Conservation (phyloP, 2,329 filamentous ascomycete species). For the Colletotrichum viniferum region DNA sequence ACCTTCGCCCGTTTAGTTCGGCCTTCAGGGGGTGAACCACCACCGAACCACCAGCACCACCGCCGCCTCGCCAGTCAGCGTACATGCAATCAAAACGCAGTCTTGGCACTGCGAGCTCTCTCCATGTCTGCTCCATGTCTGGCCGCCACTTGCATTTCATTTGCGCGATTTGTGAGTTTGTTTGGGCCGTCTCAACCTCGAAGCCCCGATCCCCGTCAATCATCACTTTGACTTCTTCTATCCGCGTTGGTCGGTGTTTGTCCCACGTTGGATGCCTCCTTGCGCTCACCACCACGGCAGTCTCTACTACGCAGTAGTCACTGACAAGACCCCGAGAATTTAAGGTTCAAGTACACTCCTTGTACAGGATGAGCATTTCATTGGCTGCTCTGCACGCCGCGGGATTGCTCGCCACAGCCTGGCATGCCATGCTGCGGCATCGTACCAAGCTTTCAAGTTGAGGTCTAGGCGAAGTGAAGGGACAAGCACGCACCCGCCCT, state of each 20-base stretch:
- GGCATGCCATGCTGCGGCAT: not conserved
- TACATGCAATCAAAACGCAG: constrained; percentile 12
- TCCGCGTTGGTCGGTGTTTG: not conserved
- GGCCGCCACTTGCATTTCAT: constrained; percentile 1
- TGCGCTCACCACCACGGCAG: not conserved
- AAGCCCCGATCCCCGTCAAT: constrained; percentile 6
- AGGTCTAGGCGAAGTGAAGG: not conserved
- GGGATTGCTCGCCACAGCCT: not conserved
- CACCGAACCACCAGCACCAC: not conserved
- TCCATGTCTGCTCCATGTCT: not conserved
- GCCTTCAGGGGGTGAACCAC: not conserved
- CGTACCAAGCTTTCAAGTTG: constrained; percentile 15
- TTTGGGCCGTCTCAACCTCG: not conserved
- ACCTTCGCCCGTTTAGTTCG: not conserved
- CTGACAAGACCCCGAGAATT: not conserved
- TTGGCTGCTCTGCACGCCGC: not conserved
- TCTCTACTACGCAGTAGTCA: too few species aligned
- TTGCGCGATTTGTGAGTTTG: constrained; percentile 17
- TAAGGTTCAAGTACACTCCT: constrained; percentile 3
- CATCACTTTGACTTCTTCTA: not conserved
- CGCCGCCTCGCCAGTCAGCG: not conserved
- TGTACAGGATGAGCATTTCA: not conserved
- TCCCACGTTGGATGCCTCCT: not conserved
- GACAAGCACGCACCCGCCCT: not conserved
- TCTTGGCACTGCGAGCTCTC: constrained; percentile 10